Evolutionary conservation across 805 yeast genomes (phyloP).

Genomic region (Torulaspora gathmanii): DNA sequence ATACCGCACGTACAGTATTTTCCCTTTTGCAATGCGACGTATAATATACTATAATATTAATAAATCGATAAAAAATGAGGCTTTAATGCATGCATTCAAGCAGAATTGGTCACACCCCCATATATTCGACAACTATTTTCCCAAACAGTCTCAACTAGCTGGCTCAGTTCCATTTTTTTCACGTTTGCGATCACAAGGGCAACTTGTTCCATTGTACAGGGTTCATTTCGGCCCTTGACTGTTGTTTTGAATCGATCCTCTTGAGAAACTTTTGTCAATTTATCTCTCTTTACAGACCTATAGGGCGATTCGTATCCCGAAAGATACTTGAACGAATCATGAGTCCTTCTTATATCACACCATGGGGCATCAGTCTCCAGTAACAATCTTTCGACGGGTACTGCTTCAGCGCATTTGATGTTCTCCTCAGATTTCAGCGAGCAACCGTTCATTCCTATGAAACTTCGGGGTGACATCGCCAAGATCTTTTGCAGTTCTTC

Average conservation of each 20-base stretch:
- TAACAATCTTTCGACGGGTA: conserved; percentile 70
- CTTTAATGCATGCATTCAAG: background rate
- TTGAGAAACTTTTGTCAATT: conserved; percentile 25
- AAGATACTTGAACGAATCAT: conserved; percentile 61
- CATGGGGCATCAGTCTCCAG: conserved; percentile 98
- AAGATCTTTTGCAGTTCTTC: conserved; percentile 59
- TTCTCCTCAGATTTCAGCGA: conserved; percentile 77
- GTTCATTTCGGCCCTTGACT: conserved; percentile 87
- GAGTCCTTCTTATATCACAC: conserved; percentile 89
- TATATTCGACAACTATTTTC: conserved; percentile 46
- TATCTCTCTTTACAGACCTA: conserved; percentile 34
- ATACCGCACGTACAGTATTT: conserved; percentile 6
- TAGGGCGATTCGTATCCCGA: conserved; percentile 35
- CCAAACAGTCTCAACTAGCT: conserved; percentile 48
- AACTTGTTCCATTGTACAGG: conserved; percentile 76
- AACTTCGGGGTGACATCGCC: conserved; percentile 38
- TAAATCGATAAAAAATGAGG: conserved; percentile 6
- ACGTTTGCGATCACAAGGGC: conserved; percentile 63
- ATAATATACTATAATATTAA: conserved; percentile 8
- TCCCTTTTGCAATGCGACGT: conserved; percentile 8
- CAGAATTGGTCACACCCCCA: conserved; percentile 2
- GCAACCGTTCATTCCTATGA: conserved; percentile 87
- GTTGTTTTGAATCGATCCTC: conserved; percentile 37
- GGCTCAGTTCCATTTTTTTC: conserved; percentile 40
- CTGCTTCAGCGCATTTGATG: conserved; percentile 52